Base-by-base conservation (phyloP, 139 green algal species). In the Edaphochlamys debaryana region DNA sequence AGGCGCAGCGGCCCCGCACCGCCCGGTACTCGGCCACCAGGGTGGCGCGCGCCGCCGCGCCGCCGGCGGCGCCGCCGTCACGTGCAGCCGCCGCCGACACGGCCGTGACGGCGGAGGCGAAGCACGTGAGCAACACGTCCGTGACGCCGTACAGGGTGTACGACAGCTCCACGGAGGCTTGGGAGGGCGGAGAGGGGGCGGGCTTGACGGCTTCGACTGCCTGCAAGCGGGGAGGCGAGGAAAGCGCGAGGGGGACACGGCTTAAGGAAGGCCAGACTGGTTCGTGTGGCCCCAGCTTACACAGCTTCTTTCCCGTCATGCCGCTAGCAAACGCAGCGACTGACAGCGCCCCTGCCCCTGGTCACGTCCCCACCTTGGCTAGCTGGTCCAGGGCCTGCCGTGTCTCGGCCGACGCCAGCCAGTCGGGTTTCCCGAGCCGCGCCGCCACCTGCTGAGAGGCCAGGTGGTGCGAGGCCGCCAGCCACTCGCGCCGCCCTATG, bases 71-170 rank as follows among this genome's bases (percentile, higher is more conserved):
- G n/a, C n/a, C n/a, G n/a, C n/a, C n/a, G n/a, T n/a, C n/a, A n/a
- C n/a, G n/a, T n/a, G n/a, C n/a, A n/a, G n/a, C n/a, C n/a, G n/a
- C n/a, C n/a, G n/a, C n/a, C 38, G 73, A 7, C 45, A 3, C 77
- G 58, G 79, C 79, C 3, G 73, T 58, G n/a, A 85, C 50, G 6
- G 67, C 79, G 13, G 80, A 42, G 3, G 86, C 56, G 60, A 71
- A 83, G 22, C 37, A 72, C 1, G 74, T 62, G 4, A 89, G 72
- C 86, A 89, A 80, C 60, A 89, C 67, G 54, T 89, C 86, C 3
- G 75, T 71, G 38, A 87, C 54, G 37, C 74, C 80, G 66, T 79
- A 85, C 42, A 80, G 42, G 22, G 58, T 73, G 79, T 73, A 74
- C 4, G 79, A 80, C 38, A 89, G 85, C 54, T 84, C 58, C 54